A percentile compares a stretch with the other conserved stretches of the same genome.
These are phyloP conservation scores for Botryotinia convoluta DNA, from an alignment of 2,329 filamentous ascomycete species.

Conservation along the genomic window DNA sequence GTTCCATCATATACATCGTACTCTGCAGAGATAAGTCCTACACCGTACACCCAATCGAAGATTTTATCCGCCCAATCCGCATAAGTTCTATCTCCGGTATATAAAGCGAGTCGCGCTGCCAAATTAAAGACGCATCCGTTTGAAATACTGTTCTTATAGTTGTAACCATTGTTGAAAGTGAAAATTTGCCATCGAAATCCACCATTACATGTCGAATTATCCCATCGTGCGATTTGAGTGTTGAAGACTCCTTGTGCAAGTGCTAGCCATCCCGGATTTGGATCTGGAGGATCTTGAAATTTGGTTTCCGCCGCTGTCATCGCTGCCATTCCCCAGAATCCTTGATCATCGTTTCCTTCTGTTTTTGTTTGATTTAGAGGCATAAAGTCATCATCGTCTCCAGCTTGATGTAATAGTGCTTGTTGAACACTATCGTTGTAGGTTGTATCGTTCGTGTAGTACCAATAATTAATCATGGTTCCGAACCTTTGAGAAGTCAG, in stretches of 20 bases:
- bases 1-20: slow-evolving; percentile 58
- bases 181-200: slow-evolving; percentile 83
- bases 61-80: slow-evolving; percentile 68
- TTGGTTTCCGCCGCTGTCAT: slow-evolving; percentile 68
- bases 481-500: slow-evolving; percentile 41
- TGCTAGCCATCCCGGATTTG: slow-evolving; percentile 62
- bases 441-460: slow-evolving; percentile 67
- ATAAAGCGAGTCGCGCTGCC: slow-evolving; percentile 65
- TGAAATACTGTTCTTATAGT: slow-evolving; percentile 68
- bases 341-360: slow-evolving; percentile 58
- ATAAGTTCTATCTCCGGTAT: slow-evolving; percentile 76
- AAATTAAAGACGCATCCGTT: slow-evolving; percentile 60
- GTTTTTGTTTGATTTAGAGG: slow-evolving; percentile 62
- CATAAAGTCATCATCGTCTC: slow-evolving; percentile 70
- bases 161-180: slow-evolving; percentile 74
- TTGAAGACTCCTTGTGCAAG: slow-evolving; percentile 79
- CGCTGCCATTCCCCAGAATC: slow-evolving; percentile 68
- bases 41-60: slow-evolving; percentile 64
- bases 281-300: slow-evolving; percentile 52
- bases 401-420: slow-evolving; percentile 70
- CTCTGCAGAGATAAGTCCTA: slow-evolving; percentile 56
- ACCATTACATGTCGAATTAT: slow-evolving; percentile 59
- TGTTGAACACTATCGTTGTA: slow-evolving; percentile 56
- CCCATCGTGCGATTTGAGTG: slow-evolving; percentile 71
- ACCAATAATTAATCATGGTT: slow-evolving; percentile 76